A percentile compares a stretch with the other conserved stretches of the same genome.
phyloP scores from a whole-genome alignment of 108 stramenopile species.

The Bacterosira constricta region DNA sequence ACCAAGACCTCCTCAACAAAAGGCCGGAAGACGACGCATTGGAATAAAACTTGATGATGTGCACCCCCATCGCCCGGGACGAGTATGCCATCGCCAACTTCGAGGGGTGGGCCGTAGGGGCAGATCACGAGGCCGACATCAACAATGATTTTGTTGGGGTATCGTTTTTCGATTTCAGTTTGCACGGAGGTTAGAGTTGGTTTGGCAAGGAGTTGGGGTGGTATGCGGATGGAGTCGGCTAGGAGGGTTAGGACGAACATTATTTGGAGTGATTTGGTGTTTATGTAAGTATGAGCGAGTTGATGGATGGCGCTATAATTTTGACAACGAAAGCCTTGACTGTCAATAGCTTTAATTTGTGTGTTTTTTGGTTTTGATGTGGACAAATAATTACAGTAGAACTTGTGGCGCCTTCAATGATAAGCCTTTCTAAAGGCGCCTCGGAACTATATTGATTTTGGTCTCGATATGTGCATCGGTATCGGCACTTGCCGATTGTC shows the following conservation, averaged over 20 bases:
- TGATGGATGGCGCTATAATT: no score
- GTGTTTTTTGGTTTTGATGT: not conserved
- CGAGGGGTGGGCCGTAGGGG: conserved; percentile 69
- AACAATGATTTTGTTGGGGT: conserved; percentile 83
- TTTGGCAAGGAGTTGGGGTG: conserved; percentile 62
- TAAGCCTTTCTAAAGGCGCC: conserved; percentile 34
- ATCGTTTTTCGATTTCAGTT: conserved; percentile 78
- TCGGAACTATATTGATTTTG: conserved; percentile 10
- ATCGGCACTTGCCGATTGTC: not conserved
- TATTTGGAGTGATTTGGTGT: no score
- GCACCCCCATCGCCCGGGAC: conserved; percentile 86
- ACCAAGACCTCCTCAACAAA: conserved; percentile 88
- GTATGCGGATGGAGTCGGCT: conserved; percentile 76
- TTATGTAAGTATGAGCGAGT: no score
- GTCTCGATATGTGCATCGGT: not conserved
- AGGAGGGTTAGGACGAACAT: conserved; percentile 83
- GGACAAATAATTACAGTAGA: not conserved
- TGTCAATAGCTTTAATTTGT: no score
- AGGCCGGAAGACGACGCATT: conserved; percentile 87
- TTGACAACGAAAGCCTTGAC: no score
- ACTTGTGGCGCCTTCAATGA: conserved; percentile 22
- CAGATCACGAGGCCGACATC: conserved; percentile 84
- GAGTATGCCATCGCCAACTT: conserved; percentile 72
- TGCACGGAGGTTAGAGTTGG: conserved; percentile 67
- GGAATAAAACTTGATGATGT: conserved; percentile 79